These are phyloP conservation scores for Aspergillus conjunctus DNA, from an alignment of 495 filamentous ascomycete species.

Conservation along the genomic window DNA sequence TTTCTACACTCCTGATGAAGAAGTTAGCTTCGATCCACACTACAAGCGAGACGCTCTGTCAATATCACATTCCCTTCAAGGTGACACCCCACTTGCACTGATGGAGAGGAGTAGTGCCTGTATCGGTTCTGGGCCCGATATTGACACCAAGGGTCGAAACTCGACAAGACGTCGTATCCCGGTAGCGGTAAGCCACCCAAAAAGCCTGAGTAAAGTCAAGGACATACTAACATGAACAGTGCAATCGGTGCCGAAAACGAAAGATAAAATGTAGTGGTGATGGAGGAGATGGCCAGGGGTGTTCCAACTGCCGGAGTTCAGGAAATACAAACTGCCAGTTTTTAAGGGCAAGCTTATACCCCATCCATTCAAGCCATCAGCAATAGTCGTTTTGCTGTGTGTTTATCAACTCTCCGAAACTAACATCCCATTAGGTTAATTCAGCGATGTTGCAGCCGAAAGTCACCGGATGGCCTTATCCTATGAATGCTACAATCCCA, in stretches of 20 bases:
- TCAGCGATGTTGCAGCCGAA: conserved; percentile 30
- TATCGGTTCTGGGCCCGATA: conserved; percentile 29
- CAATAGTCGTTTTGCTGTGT: neutral
- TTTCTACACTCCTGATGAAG: conserved; percentile 35
- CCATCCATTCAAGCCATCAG: neutral
- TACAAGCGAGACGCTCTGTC: conserved; percentile 28
- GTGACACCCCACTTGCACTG: conserved; percentile 31
- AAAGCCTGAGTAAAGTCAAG: conserved; percentile 15
- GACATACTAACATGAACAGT: conserved; percentile 54
- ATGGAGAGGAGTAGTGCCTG: conserved; percentile 24
- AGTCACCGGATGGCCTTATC: conserved; percentile 36
- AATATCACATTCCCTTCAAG: conserved; percentile 32
- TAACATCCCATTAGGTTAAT: conserved; percentile 29
- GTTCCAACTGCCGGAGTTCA: conserved; percentile 78
- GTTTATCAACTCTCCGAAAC: neutral
- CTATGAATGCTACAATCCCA: conserved; percentile 23
- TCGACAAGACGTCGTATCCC: conserved; percentile 57
- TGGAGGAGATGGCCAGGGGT: conserved; percentile 70
- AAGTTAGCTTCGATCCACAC: conserved; percentile 28
- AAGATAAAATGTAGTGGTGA: conserved; percentile 98
- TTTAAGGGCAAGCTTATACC: conserved; percentile 63
- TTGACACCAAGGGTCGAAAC: conserved; percentile 40
- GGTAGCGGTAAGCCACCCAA: conserved; percentile 61
- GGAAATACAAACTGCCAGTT: conserved; percentile 74
- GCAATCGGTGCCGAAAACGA: conserved; percentile 83